Percentiles rank a stretch among this genome's conserved stretches.
Evolutionary conservation across 495 filamentous ascomycete species (phyloP).

Genomic region (Penicillium pulvis): DNA sequence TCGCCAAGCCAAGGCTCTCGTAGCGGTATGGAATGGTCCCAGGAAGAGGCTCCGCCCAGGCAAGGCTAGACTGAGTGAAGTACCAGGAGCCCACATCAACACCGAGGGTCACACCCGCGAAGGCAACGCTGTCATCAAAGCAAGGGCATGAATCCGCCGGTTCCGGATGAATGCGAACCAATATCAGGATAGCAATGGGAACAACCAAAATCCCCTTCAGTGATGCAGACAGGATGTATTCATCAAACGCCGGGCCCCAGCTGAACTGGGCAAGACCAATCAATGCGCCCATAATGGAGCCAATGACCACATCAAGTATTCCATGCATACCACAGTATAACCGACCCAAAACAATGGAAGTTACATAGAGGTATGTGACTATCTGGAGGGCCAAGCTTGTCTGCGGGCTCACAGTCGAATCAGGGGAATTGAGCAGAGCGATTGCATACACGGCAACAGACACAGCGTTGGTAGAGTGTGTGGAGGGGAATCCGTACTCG

Average conservation of each 20-base stretch:
- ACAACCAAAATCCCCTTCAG: conserved; percentile 59
- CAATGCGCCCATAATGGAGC: conserved; percentile 69
- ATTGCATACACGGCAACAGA: conserved; percentile 88
- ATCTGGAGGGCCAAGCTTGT: conserved; percentile 62
- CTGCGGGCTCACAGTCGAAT: conserved; percentile 48
- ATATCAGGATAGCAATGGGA: conserved; percentile 63
- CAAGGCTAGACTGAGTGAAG: conserved; percentile 57
- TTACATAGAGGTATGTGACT: conserved; percentile 76
- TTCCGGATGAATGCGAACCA: conserved; percentile 91
- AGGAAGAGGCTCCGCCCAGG: conserved; percentile 59
- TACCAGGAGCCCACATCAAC: conserved; percentile 81
- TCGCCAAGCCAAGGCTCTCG: conserved; percentile 61
- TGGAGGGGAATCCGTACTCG: conserved; percentile 96
- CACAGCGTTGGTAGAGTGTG: conserved; percentile 94
- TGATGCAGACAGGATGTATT: conserved; percentile 54
- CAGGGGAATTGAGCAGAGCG: conserved; percentile 60
- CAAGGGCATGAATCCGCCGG: conserved; percentile 97
- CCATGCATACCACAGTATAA: conserved; percentile 99
- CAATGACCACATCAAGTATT: conserved; percentile 84
- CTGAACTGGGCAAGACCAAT: conserved; percentile 70
- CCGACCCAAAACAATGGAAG: conserved; percentile 87
- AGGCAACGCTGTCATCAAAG: conserved; percentile 95
- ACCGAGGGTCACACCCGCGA: conserved; percentile 85
- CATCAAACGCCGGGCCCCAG: conserved; percentile 67
- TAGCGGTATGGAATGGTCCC: conserved; percentile 66